Evolutionary conservation across 1,284 basidiomycete species (phyloP), one percentile per base, ranked within the genome.

Genomic region (Leccinum fallax): DNA sequence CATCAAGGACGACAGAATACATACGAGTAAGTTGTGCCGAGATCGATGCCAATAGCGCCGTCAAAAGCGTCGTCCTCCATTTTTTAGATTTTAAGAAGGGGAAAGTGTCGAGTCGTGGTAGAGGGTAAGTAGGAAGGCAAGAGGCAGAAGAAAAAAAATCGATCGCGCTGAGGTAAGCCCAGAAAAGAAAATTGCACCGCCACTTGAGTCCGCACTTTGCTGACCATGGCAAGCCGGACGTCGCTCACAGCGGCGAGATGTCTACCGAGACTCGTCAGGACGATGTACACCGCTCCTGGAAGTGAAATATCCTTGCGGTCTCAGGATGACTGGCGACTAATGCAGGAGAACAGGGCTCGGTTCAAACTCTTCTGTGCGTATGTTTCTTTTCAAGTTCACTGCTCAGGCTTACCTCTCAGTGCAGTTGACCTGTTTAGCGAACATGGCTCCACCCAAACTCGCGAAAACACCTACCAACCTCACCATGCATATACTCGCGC

Each of bases 11-110:
- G 36, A 40, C 15, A 46, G 8, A 30, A 63, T 51, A 81, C 89
- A 74, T 77, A 94, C 86, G 92, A 94, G 85, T 94, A 94, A 66
- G 93, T 94, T 68, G 93, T 94, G 71, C 92, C 92, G 70, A 93
- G 88, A 81, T 93, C 94, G 78, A 97, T 97, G 80, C 95, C 95
- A 81, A 97, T 85, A 79, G 96, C 96, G 81, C 96, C 95, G 77
- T 97, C 94, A 81, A 92, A 98, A 75, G 71, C 61, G 61, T 92
- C 79, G 83, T 97, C 95, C 77, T 97, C 95, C 86, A 93, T 93
- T 89, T 89, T 93, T 69, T 61, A 48, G 36, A 16, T 85, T 83
- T 80, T 77, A 63, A 65, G 67, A 69, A 63, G 70, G 69, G 68
- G 65, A 70, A 70, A 64, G 60, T 64, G 60, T 60, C 61, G 59